phyloP scores from a whole-genome alignment of 1,284 basidiomycete species.

The Tilletia indica region DNA sequence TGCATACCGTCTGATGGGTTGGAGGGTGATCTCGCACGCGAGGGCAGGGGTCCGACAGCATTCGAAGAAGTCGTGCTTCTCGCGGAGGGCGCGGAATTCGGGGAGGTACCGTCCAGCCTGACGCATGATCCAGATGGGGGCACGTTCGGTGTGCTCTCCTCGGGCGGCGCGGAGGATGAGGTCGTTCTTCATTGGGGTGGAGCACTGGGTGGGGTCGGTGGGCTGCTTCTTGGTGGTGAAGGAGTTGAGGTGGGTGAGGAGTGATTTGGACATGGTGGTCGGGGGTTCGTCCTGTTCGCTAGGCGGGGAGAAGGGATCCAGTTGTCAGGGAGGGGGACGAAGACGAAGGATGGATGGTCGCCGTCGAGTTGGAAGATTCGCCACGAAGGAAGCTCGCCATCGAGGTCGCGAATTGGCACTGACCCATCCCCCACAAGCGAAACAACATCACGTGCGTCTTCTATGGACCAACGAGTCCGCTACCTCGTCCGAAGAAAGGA shows the following conservation, averaged over 20 bases:
- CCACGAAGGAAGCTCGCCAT: no score
- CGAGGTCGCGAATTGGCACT: no score
- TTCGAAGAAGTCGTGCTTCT: conserved; percentile 54
- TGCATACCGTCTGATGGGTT: conserved; percentile 52
- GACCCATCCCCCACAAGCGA: no score
- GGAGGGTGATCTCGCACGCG: conserved; percentile 53
- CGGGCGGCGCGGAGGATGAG: conserved; percentile 81
- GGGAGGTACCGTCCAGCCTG: conserved; percentile 95
- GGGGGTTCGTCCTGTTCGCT: no score
- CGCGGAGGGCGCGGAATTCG: conserved; percentile 54
- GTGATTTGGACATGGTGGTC: conserved; percentile 6
- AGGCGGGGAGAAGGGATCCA: no score
- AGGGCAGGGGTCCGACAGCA: conserved; percentile 53
- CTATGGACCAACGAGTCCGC: no score
- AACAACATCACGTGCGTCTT: no score
- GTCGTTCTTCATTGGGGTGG: conserved; percentile 72
- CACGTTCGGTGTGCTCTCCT: conserved; percentile 82
- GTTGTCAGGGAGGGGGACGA: no score
- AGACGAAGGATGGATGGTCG: no score
- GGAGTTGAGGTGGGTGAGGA: conserved; percentile 27
- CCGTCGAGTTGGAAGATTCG: no score
- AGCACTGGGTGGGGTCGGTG: conserved; percentile 13
- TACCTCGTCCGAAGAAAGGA: no score
- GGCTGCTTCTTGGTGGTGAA: conserved; percentile 25
- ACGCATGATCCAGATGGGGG: conserved; percentile 98